Base-by-base conservation (phyloP, 441 rosid genomes). In the Adansonia grandidieri region DNA sequence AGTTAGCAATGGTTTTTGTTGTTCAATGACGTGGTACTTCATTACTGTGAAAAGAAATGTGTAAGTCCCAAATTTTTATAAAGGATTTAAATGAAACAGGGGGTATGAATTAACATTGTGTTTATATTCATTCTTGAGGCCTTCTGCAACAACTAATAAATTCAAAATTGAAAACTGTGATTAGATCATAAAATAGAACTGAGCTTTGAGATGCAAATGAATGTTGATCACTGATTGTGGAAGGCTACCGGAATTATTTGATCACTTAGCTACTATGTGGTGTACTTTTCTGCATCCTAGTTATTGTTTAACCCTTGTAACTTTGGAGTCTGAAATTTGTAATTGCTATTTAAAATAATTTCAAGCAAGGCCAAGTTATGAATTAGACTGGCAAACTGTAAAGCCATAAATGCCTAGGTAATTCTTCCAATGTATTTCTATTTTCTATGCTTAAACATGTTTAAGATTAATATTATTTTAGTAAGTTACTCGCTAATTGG, bases 171-270 rank as follows among this genome's bases (percentile, higher is more conserved):
- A 40, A 65, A 42, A 5, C 51, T 14, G n/a, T 40, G 51, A n/a
- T 42, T 42, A 65, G 14, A 63, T 37, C 67, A 63, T 63, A 17
- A 63, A 63, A 32, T 62, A 63, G 17, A 63, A 63, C 11, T n/a
- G 42, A 17, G 24, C 71, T 50, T 9, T 44, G 51, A 65, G 71
- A 65, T 65, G 19, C 50, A 44, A 65, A 65, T 9, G 71, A n/a
- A 42, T 65, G 51, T n/a, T 40, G 13, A 65, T 50, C 50, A 42
- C 24, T 65, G 22, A 15, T 65, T 40, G 48, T 65, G 48, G 48
- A 42, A 7, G 50, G 71, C 13, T 65, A 17, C 50, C n/a, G 28
- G 50, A 17, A 65, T 42, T 7, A 61, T 62, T 62, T 24, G 66
- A 62, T 8, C 65, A 61, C 40, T 24, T 10, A 11, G 42, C 66